Conservation (phyloP, 495 filamentous ascomycete species). For the Podospora sp. region DNA sequence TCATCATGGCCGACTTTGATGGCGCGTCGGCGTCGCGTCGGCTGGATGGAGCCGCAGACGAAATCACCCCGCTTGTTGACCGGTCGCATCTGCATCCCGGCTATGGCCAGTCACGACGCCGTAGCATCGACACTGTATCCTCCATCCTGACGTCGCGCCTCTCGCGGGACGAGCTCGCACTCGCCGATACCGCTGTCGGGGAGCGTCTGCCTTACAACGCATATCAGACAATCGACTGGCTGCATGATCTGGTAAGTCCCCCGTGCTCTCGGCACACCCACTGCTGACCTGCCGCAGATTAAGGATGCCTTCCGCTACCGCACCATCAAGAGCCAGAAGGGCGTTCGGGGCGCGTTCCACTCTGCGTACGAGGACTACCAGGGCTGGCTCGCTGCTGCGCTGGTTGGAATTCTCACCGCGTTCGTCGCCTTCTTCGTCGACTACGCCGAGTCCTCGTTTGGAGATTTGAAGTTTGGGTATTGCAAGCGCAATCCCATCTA, state of each 20-base stretch:
- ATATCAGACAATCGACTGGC: slow-evolving; percentile 48
- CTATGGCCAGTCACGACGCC: slow-evolving; percentile 7
- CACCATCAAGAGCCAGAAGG: slow-evolving; percentile 13
- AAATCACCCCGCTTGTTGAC: slow-evolving; percentile 21
- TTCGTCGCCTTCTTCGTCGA: slow-evolving; percentile 60
- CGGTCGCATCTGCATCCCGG: slow-evolving; percentile 8
- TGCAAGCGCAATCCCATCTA: slow-evolving; percentile 51
- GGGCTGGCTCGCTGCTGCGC: slow-evolving; percentile 44
- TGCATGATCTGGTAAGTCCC: slow-evolving; percentile 52
- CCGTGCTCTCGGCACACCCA: background rate
- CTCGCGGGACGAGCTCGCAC: slow-evolving; percentile 48
- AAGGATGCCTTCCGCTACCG: slow-evolving; percentile 58
- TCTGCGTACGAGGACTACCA: slow-evolving; percentile 27
- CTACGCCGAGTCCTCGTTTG: slow-evolving; percentile 52
- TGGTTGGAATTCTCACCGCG: slow-evolving; percentile 59
- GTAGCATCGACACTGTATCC: slow-evolving; percentile 17
- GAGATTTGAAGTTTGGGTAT: slow-evolving; percentile 59
- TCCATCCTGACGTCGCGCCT: slow-evolving; percentile 28
- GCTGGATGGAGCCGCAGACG: background rate
- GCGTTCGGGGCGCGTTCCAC: slow-evolving; percentile 40
- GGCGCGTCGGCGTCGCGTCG: background rate
- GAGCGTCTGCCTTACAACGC: slow-evolving; percentile 59
- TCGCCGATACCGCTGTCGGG: slow-evolving; percentile 48
- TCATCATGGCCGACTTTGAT: background rate
- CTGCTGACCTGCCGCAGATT: slow-evolving; percentile 26